These are phyloP conservation scores for Aphanomyces astaci DNA, from an alignment of 352 stramenopile species.

Conservation along the genomic window DNA sequence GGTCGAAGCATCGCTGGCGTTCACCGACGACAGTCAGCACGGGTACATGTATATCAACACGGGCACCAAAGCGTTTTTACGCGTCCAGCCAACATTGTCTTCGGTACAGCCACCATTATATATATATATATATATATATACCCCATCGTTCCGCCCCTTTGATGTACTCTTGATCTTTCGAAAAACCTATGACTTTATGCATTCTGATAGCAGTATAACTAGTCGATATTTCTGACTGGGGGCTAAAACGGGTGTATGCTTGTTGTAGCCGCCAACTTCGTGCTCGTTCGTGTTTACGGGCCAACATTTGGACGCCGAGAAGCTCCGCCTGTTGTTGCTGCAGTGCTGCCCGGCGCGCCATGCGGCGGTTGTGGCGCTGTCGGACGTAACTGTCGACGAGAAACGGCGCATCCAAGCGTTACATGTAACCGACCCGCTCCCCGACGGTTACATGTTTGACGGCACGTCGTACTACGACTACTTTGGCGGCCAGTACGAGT, in stretches of 20 bases:
- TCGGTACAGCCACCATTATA: too few relatives aligned
- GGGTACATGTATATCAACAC: conserved; percentile 58
- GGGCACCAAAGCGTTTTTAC: conserved; percentile 37
- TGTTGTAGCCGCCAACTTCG: not conserved
- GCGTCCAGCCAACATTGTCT: conserved; percentile 1
- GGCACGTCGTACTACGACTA: conserved; percentile 68
- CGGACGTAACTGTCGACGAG: conserved; percentile 45
- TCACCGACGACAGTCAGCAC: conserved; percentile 36
- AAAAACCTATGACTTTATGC: too few relatives aligned
- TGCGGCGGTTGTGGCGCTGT: conserved; percentile 31
- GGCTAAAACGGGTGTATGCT: too few relatives aligned
- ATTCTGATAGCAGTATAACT: too few relatives aligned
- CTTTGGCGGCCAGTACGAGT: conserved; percentile 60
- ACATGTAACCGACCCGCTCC: conserved; percentile 63
- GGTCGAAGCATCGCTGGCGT: conserved; percentile 45
- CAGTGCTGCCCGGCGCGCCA: conserved; percentile 49
- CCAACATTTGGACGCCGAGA: conserved; percentile 32
- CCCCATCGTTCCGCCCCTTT: too few relatives aligned
- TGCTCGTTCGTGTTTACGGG: conserved; percentile 30
- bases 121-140: too few relatives aligned
- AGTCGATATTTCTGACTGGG: too few relatives aligned
- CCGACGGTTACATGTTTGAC: conserved; percentile 63
- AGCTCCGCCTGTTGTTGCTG: conserved; percentile 47
- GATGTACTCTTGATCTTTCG: too few relatives aligned
- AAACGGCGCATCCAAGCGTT: conserved; percentile 59